Evolutionary conservation across 2,329 filamentous ascomycete genomes (phyloP), one percentile per base, ranked within the genome.

Genomic region (Aureobasidium zeae): DNA sequence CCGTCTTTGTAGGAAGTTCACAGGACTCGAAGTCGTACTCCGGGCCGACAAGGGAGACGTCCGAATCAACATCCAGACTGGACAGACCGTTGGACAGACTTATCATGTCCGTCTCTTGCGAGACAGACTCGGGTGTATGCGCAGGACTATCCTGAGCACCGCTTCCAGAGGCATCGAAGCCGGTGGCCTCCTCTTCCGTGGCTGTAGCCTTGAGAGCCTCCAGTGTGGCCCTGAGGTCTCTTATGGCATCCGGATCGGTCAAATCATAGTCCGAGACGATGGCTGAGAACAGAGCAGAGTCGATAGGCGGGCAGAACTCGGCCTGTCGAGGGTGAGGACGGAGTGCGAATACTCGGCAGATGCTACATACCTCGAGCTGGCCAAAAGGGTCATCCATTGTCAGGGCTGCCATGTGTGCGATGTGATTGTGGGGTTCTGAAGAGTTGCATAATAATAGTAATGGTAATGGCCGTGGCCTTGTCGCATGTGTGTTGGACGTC

Each of bases 151-250:
- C 12, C 29, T 59, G 53, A 10, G 71, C 73, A 20, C 78, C 74
- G 19, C 81, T 76, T 2, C 83, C 86, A 22, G 83, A 86, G 0
- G 84, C 76, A 52, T 91, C 86, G 56, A 94, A 94, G 0, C 79
- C 79, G 5, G 46, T 42, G 12, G 78, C 74, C 55, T 91, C 84
- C 57, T 91, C 82, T 1, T 66, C 63, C 0, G 67, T 59, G 1
- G 83, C 86, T 46, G 73, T 67, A 21, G 75, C 66, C 39, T 81
- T 82, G 11, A 95, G 64, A 1, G 64, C 61, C n/a, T 82, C 70
- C 1, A 95, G 69, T 0, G 73, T 70, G n/a, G 65, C 57, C 21
- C 73, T 72, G 2, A 80, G 77, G 8, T 68, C 64, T 2, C 71
- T 56, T 22, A 79, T 66, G 30, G 79, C 67, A 1, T 64, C 59